Base-by-base conservation (phyloP, 1,139 yeast genomes). In the Debaryomyces singareniensis region DNA sequence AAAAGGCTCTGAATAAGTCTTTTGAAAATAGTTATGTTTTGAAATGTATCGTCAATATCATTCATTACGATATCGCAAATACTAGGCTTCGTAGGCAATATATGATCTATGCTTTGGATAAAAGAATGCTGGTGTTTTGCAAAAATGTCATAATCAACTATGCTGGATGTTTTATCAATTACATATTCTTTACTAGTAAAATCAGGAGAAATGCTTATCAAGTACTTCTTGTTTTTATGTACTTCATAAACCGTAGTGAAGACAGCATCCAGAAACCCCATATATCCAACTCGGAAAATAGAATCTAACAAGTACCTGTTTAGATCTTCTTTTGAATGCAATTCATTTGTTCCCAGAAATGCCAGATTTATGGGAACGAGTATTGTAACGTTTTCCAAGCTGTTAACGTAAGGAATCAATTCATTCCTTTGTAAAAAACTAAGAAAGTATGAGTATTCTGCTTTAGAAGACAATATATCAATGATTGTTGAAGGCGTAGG, bases 281-380 rank as follows among this genome's bases (percentile, higher is more conserved):
- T 38, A 37, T 55, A 50, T 1, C 63, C 68, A 2, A 65, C 59
- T 14, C 61, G 44, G 33, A 67, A 51, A 27, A 41, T 45, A 39
- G 60, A 70, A 42, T 52, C 47, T 4, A 62, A 44, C 12, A 67
- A 46, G 35, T 67, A 67, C 13, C 69, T 49, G 28, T 53, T 38
- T 5, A 63, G 41, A 5, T 43, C 41, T 26, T 51, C 38, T 25
- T 51, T 48, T 13, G 47, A 54, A 13, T 24, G n/a, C 20, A 15
- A 14, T 13, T 21, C 4, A 36, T 33, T 16, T 29, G 22, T 4
- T 26, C 23, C 7, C 32, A 36, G 5, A 53, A 83, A 87, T 1
- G 96, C 96, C 44, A 82, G 77, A 55, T 89, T 86, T 13, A 84
- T 71, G 0, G 97, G 96, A 0, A 96, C 96, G 27, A 86, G 52